These are phyloP conservation scores for Sphaerobolus stellatus DNA, from an alignment of 1,284 basidiomycete species.

Conservation along the genomic window DNA sequence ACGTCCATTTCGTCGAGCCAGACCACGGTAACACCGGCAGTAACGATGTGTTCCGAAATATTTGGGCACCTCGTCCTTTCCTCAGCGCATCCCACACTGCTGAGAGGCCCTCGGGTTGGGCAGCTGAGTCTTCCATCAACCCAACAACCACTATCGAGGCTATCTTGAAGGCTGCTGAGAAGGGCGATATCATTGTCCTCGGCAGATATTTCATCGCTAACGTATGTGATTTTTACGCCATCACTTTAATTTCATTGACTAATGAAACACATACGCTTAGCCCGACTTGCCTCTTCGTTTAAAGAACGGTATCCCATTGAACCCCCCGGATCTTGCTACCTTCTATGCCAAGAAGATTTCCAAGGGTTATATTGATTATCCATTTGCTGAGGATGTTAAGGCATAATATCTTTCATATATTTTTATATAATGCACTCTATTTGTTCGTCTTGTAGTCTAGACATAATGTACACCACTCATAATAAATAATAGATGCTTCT, in stretches of 20 bases:
- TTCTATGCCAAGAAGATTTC: conserved; percentile 15
- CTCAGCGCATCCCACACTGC: conserved; percentile 47
- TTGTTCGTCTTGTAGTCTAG: no score
- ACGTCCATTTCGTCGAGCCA: conserved; percentile 57
- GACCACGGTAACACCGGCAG: conserved; percentile 20
- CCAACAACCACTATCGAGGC: background rate
- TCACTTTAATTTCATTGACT: background rate
- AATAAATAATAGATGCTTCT: no score
- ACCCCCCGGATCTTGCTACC: conserved; percentile 11
- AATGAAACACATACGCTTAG: background rate
- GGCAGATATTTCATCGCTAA: conserved; percentile 41
- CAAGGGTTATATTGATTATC: conserved; percentile 17
- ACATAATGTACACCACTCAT: no score
- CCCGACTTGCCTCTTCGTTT: conserved; percentile 15
- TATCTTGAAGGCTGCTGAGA: conserved; percentile 21
- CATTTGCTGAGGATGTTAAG: conserved; percentile 13
- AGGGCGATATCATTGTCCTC: conserved; percentile 33
- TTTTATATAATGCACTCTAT: no score
- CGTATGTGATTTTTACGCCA: conserved; percentile 15
- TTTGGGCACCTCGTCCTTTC: conserved; percentile 30
- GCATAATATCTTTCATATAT: no score
- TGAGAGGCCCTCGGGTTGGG: background rate
- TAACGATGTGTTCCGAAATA: conserved; percentile 20
- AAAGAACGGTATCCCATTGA: conserved; percentile 11
- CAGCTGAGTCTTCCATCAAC: conserved; percentile 22